These are phyloP conservation scores for Acer saccharum DNA, from an alignment of 345 rosid genomes.

Conservation along the genomic window DNA sequence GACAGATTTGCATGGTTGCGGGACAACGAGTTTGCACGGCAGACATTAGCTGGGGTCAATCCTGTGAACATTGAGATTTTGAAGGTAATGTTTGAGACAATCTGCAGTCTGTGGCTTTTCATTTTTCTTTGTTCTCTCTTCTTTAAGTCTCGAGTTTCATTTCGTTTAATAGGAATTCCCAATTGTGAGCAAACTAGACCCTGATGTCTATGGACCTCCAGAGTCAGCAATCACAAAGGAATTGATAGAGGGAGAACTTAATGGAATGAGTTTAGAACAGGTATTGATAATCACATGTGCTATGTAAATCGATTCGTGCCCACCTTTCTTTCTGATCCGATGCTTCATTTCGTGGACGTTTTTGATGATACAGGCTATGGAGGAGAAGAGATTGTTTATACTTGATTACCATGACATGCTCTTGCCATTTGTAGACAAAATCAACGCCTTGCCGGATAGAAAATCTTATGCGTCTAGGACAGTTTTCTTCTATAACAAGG, in stretches of 20 bases:
- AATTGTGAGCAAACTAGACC: conserved; percentile 81
- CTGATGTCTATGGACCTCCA: conserved; percentile 72
- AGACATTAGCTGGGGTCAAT: conserved; percentile 88
- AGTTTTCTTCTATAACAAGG: conserved; percentile 54
- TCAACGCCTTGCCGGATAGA: conserved; percentile 70
- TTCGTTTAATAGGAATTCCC: conserved; percentile 69
- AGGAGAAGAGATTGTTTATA: conserved; percentile 79
- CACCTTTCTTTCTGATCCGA: not conserved
- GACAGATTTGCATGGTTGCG: conserved; percentile 95
- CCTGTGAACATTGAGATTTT: conserved; percentile 81
- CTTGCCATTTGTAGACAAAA: conserved; percentile 71
- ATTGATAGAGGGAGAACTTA: conserved; percentile 68
- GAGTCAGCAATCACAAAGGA: conserved; percentile 83
- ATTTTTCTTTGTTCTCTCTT: conserved; percentile 9
- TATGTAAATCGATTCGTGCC: not conserved
- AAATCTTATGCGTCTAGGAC: conserved; percentile 88
- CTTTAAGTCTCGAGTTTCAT: conserved; percentile 5
- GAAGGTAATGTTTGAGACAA: conserved; percentile 41
- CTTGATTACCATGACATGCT: conserved; percentile 88
- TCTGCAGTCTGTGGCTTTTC: not conserved
- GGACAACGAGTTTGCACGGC: conserved; percentile 92
- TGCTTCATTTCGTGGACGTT: not conserved
- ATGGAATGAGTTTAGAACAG: conserved; percentile 71
- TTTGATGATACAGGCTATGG: conserved; percentile 63
- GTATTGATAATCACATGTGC: conserved; percentile 31